Percentiles rank a stretch among this genome's conserved stretches.
These are phyloP conservation scores for Apiospora phragmitis DNA, from an alignment of 2,329 filamentous ascomycete genomes.

Conservation along the genomic window DNA sequence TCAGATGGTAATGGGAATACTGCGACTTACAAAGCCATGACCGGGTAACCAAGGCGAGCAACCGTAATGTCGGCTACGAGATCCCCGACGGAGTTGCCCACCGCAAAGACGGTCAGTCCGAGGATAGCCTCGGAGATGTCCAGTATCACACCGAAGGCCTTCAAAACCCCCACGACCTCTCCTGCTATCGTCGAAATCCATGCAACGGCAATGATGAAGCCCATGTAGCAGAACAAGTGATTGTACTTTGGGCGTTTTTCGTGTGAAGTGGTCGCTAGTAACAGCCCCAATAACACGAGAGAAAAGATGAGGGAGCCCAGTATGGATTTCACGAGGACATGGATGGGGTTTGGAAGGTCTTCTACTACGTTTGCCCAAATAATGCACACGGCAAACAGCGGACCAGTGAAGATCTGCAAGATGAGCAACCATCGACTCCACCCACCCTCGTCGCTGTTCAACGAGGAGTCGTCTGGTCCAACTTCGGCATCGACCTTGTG, in stretches of 20 bases:
- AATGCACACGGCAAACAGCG: constrained; percentile 77
- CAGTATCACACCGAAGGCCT: constrained; percentile 87
- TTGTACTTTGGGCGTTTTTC: constrained; percentile 71
- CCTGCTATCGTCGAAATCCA: constrained; percentile 97
- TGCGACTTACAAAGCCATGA: constrained; percentile 76
- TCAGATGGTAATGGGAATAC: not conserved
- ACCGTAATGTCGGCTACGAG: constrained; percentile 94
- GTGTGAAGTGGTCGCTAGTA: constrained; percentile 70
- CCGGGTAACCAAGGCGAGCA: constrained; percentile 87
- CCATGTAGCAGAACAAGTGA: constrained; percentile 79
- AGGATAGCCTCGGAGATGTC: constrained; percentile 94
- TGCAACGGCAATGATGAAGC: constrained; percentile 86
- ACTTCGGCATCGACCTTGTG: constrained; percentile 25
- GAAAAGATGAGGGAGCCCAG: constrained; percentile 70
- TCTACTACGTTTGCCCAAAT: constrained; percentile 69
- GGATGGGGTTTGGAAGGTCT: constrained; percentile 54
- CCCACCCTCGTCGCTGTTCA: constrained; percentile 46
- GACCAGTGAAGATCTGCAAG: constrained; percentile 83
- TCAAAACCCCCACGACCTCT: constrained; percentile 92
- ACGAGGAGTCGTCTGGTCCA: constrained; percentile 28
- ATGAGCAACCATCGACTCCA: constrained; percentile 94
- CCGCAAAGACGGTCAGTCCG: constrained; percentile 92
- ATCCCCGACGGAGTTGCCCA: constrained; percentile 93
- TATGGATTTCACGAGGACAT: constrained; percentile 55
- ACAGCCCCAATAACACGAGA: constrained; percentile 61